These are phyloP conservation scores for Podila minutissima DNA, from an alignment of 192 early-diverging fungal genomes.

Conservation along the genomic window DNA sequence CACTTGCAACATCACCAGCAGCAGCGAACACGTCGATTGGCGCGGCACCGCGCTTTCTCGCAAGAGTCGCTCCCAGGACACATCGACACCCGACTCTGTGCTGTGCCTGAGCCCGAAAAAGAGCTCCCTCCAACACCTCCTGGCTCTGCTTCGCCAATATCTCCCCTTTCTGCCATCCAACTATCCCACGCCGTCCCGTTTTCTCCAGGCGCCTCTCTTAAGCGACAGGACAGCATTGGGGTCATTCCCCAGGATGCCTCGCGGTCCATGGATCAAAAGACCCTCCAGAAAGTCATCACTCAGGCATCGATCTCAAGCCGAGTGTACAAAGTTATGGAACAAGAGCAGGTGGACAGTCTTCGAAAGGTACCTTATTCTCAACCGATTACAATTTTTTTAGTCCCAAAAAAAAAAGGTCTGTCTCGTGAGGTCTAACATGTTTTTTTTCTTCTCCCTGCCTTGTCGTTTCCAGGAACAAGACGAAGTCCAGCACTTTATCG, in stretches of 20 bases:
- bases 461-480: constrained; percentile 24
- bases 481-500: constrained; percentile 27
- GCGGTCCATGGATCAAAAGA: constrained; percentile 25
- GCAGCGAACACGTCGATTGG: constrained; percentile 4
- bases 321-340: constrained; percentile 34
- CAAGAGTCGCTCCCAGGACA: constrained; percentile 29
- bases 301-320: constrained; percentile 25
- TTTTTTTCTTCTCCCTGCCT: neutral
- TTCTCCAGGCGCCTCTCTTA: neutral
- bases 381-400: too few species aligned
- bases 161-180: neutral
- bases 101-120: constrained; percentile 3
- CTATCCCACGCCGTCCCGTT: neutral
- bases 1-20: constrained; percentile 3
- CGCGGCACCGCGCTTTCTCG: constrained; percentile 15
- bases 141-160: constrained; percentile 4
- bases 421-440: neutral
- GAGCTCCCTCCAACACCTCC: constrained; percentile 34
- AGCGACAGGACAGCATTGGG: constrained; percentile 4
- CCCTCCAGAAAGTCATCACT: constrained; percentile 7
- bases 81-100: neutral
- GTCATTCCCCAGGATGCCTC: constrained; percentile 40
- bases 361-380: constrained; percentile 22
- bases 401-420: neutral
- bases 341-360: constrained; percentile 25